Evolutionary conservation across 2,329 filamentous ascomycete species (phyloP).

Genomic region (Rutstroemia sp.): DNA sequence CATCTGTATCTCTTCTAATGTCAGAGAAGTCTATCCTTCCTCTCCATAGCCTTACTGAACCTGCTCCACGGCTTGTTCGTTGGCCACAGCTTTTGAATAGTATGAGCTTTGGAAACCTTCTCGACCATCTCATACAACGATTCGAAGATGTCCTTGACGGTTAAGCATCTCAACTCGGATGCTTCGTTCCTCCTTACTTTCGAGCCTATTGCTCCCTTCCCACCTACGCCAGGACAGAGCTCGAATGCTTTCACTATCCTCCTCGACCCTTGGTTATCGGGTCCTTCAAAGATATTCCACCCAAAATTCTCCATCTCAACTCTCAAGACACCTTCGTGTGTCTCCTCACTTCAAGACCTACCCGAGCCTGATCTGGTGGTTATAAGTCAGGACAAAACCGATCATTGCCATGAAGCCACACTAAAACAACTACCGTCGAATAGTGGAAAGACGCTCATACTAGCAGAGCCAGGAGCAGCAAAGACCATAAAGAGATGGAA

Average conservation of each 20-base stretch:
- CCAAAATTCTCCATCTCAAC: slow-evolving; percentile 52
- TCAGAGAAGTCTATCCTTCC: slow-evolving; percentile 5
- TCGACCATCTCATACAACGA: slow-evolving; percentile 12
- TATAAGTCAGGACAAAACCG: slow-evolving; percentile 54
- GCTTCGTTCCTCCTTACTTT: slow-evolving; percentile 60
- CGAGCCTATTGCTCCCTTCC: slow-evolving; percentile 32
- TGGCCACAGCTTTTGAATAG: slow-evolving; percentile 6
- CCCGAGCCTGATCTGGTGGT: slow-evolving; percentile 48
- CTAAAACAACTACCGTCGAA: slow-evolving; percentile 53
- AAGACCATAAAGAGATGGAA: slow-evolving; percentile 60
- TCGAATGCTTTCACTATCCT: slow-evolving; percentile 56
- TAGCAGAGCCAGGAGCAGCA: slow-evolving; percentile 58
- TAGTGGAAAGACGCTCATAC: slow-evolving; percentile 50
- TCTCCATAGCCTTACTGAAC: not conserved
- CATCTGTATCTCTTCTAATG: not conserved
- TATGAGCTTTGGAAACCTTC: slow-evolving; percentile 11
- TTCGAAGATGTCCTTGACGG: slow-evolving; percentile 49
- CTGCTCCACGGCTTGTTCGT: not conserved
- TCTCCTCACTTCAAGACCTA: slow-evolving; percentile 47
- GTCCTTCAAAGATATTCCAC: slow-evolving; percentile 52
- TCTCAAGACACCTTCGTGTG: slow-evolving; percentile 47
- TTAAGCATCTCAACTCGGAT: slow-evolving; percentile 58
- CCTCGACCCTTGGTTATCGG: slow-evolving; percentile 64
- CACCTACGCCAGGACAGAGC: slow-evolving; percentile 27
- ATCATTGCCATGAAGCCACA: slow-evolving; percentile 65